phyloP scores from a whole-genome alignment of 2,329 filamentous ascomycete genomes.

The Neonectria hederae region DNA sequence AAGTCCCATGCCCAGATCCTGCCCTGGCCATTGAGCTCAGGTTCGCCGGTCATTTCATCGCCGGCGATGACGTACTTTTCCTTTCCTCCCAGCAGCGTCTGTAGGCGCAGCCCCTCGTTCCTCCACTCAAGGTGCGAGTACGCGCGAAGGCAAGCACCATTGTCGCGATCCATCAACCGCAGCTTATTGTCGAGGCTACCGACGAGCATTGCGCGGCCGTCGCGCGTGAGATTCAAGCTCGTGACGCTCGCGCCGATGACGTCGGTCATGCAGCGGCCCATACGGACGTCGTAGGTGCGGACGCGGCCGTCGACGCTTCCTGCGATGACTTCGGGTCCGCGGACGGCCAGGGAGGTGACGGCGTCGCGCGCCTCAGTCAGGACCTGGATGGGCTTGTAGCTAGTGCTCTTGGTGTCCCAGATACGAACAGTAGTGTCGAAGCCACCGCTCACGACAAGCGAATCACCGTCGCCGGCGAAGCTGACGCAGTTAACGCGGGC shows the following conservation, averaged over 20 bases:
- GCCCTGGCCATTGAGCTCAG: conserved; percentile 58
- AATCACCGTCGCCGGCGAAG: conserved; percentile 81
- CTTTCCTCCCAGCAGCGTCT: conserved; percentile 76
- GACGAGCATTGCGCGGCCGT: conserved; percentile 79
- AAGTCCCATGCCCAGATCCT: conserved; percentile 85
- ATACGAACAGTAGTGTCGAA: conserved; percentile 80
- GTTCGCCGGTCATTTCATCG: conserved; percentile 67
- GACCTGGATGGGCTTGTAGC: conserved; percentile 74
- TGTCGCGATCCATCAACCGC: conserved; percentile 81
- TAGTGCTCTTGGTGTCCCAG: conserved; percentile 72
- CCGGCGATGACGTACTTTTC: conserved; percentile 84
- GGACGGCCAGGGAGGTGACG: conserved; percentile 61
- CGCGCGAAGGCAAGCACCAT: conserved; percentile 76
- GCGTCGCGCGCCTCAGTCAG: conserved; percentile 78
- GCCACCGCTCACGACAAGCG: conserved; percentile 75
- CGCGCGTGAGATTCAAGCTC: conserved; percentile 74
- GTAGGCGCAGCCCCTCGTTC: conserved; percentile 78
- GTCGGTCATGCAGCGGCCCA: conserved; percentile 76
- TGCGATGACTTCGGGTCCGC: conserved; percentile 68
- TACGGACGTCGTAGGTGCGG: conserved; percentile 82
- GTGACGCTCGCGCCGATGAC: conserved; percentile 78
- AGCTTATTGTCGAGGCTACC: conserved; percentile 80
- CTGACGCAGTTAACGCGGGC: conserved; percentile 80
- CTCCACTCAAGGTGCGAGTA: conserved; percentile 68
- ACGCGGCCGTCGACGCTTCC: conserved; percentile 88